phyloP scores from a whole-genome alignment of 2,329 filamentous ascomycete genomes.

The Aurifilum marmelostoma region DNA sequence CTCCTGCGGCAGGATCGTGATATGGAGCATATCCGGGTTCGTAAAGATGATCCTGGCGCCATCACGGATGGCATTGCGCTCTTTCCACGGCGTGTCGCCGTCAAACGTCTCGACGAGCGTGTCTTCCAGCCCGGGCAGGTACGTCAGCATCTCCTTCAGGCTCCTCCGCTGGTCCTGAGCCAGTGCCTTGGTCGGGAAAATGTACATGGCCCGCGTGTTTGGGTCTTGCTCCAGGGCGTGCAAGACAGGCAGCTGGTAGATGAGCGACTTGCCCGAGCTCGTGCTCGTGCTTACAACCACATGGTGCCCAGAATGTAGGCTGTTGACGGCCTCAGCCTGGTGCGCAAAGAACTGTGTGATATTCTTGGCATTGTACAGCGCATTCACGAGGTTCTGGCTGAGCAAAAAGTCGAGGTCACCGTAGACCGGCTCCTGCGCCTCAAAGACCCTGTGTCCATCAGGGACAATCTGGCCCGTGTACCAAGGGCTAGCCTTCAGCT shows the following conservation, averaged over 20 bases:
- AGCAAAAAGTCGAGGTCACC: slow-evolving; percentile 84
- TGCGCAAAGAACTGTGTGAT: slow-evolving; percentile 89
- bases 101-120: slow-evolving; percentile 91
- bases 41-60: slow-evolving; percentile 94
- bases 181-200: slow-evolving; percentile 95
- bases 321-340: slow-evolving; percentile 92
- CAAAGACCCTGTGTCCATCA: slow-evolving; percentile 88
- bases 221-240: slow-evolving; percentile 80
- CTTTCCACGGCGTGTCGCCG: slow-evolving; percentile 84
- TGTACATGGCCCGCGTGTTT: slow-evolving; percentile 87
- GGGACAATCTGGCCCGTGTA: slow-evolving; percentile 93
- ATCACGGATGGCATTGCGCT: slow-evolving; percentile 80
- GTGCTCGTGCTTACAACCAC: slow-evolving; percentile 95
- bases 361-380: slow-evolving; percentile 86
- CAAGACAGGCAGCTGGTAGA: slow-evolving; percentile 93
- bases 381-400: slow-evolving; percentile 92
- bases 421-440: slow-evolving; percentile 78
- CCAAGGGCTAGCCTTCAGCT: slow-evolving; percentile 82
- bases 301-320: slow-evolving; percentile 77
- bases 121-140: slow-evolving; percentile 76
- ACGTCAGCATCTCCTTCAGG: slow-evolving; percentile 80
- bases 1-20: slow-evolving; percentile 91
- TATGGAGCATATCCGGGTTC: slow-evolving; percentile 96
- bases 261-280: slow-evolving; percentile 95
- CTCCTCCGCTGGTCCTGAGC: slow-evolving; percentile 93